Percentiles rank a stretch among this genome's conserved stretches.
phyloP scores from a whole-genome alignment of 176 grass and related monocot genomes.

The Paspalum vaginatum region DNA sequence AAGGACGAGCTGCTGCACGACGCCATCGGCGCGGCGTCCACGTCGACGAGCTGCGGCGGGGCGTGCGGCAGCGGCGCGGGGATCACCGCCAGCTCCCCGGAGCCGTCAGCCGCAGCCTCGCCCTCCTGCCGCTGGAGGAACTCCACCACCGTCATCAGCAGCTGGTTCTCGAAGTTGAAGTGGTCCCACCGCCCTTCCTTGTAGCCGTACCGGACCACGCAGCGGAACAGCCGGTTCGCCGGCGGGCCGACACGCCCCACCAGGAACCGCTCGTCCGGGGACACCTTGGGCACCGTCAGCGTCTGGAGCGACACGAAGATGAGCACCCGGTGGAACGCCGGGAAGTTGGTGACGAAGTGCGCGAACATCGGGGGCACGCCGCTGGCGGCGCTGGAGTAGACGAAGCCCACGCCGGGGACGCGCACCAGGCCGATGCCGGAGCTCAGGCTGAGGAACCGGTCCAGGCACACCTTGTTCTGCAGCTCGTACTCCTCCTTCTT shows the following conservation, averaged over 20 bases:
- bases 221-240: conserved; percentile 59
- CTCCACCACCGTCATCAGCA: conserved; percentile 78
- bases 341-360: conserved; percentile 96
- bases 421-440: conserved; percentile 70
- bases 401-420: conserved; percentile 73
- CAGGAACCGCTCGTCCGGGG: conserved; percentile 58
- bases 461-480: conserved; percentile 77
- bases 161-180: conserved; percentile 79
- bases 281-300: conserved; percentile 74
- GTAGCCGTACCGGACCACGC: conserved; percentile 74
- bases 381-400: conserved; percentile 56
- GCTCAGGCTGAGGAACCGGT: conserved; percentile 62
- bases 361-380: conserved; percentile 87
- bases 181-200: conserved; percentile 71
- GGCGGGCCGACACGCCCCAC: conserved; percentile 65
- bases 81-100: conserved; percentile 57
- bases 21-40: conserved; percentile 20
- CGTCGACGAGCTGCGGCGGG: conserved; percentile 3
- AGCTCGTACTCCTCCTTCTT: conserved; percentile 77
- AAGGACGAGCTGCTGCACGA: conserved; percentile 10
- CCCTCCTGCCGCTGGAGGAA: conserved; percentile 59
- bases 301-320: conserved; percentile 82
- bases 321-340: conserved; percentile 82
- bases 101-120: neutral
- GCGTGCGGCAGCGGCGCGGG: neutral